Evolutionary conservation across 2,329 filamentous ascomycete species (phyloP).

Genomic region (Aspergillus viridinutans): DNA sequence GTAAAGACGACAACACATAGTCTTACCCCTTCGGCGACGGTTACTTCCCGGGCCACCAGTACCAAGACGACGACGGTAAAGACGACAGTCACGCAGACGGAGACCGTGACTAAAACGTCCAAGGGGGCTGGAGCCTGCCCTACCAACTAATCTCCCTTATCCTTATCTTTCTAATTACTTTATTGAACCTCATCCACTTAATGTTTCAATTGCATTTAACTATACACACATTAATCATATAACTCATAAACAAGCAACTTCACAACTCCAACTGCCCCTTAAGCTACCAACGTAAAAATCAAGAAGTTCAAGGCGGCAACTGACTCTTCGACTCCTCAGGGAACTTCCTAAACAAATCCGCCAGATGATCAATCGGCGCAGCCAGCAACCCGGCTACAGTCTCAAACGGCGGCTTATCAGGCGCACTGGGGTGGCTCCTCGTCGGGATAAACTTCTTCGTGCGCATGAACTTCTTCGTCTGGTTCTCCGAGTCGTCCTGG

Average conservation of each 20-base stretch:
- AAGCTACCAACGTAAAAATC: too few species aligned
- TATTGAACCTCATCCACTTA: too few species aligned
- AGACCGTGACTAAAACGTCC: constrained; percentile 11
- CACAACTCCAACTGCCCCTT: too few species aligned
- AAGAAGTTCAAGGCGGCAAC: background rate
- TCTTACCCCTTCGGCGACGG: constrained; percentile 16
- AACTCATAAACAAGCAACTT: background rate
- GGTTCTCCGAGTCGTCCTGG: background rate
- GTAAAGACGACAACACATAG: constrained; percentile 16
- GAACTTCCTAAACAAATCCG: background rate
- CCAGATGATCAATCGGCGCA: background rate
- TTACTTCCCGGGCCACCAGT: constrained; percentile 12
- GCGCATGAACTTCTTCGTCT: background rate
- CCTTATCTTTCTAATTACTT: too few species aligned
- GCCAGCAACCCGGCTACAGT: background rate
- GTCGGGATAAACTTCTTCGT: background rate
- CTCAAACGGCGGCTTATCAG: background rate
- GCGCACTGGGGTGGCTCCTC: background rate
- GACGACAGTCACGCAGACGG: constrained; percentile 11
- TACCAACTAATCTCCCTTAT: background rate
- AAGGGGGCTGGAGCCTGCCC: constrained; percentile 2
- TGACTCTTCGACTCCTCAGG: background rate
- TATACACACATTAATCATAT: background rate
- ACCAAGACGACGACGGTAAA: constrained; percentile 17
- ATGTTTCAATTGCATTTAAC: background rate